phyloP scores from a whole-genome alignment of 768 basidiomycete species.

The Leccinum subtestaceum region DNA sequence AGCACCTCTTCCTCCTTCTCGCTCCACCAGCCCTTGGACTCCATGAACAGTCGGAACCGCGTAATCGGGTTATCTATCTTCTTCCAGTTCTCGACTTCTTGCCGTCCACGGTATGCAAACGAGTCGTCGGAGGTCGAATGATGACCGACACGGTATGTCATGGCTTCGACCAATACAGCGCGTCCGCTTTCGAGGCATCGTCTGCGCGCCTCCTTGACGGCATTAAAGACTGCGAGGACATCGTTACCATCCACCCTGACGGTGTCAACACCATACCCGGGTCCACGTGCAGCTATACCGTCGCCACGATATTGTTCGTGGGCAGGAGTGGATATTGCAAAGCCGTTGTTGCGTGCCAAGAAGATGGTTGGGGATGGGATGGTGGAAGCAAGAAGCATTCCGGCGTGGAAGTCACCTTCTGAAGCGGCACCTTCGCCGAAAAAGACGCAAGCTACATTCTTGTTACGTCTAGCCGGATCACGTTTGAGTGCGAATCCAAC shows the following conservation, averaged over 20 bases:
- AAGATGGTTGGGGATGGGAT: slow-evolving; percentile 72
- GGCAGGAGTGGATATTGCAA: slow-evolving; percentile 91
- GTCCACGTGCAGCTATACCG: slow-evolving; percentile 88
- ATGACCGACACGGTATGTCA: slow-evolving; percentile 94
- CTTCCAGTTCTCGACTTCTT: slow-evolving; percentile 91
- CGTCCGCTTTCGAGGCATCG: slow-evolving; percentile 75
- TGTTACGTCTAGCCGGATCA: slow-evolving; percentile 61
- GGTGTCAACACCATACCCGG: slow-evolving; percentile 88
- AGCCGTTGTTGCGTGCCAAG: slow-evolving; percentile 83
- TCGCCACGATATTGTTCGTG: slow-evolving; percentile 90
- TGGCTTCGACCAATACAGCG: slow-evolving; percentile 83
- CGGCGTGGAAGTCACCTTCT: slow-evolving; percentile 95
- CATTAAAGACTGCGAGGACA: slow-evolving; percentile 75
- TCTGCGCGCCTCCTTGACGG: slow-evolving; percentile 66
- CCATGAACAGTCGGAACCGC: slow-evolving; percentile 83
- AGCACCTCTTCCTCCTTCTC: slow-evolving; percentile 68
- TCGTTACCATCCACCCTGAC: slow-evolving; percentile 95
- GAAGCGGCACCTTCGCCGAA: slow-evolving; percentile 95
- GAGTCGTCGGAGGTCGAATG: slow-evolving; percentile 96
- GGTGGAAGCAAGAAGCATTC: slow-evolving; percentile 75
- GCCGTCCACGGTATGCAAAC: slow-evolving; percentile 84
- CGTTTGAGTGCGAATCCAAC: slow-evolving; percentile 88
- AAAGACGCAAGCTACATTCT: slow-evolving; percentile 81
- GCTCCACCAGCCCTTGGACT: slow-evolving; percentile 83
- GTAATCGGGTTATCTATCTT: slow-evolving; percentile 86